Conservation (phyloP, 805 yeast species). For the Sugiyamaella valdiviana region DNA sequence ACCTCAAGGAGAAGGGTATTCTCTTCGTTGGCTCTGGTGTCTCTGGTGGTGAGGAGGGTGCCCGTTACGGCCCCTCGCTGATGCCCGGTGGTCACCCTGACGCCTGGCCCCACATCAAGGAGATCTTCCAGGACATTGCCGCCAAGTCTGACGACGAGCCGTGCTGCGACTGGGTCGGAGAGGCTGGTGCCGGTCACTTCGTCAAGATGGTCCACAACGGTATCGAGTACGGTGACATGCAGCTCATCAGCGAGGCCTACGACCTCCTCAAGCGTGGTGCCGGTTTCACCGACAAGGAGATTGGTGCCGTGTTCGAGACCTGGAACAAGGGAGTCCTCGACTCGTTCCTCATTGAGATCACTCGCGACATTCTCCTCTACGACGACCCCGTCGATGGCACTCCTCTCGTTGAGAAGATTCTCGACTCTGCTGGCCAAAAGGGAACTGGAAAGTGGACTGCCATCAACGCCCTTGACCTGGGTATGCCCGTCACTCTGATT, state of each 20-base stretch:
- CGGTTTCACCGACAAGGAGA: slow-evolving; percentile 83
- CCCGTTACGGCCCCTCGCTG: slow-evolving; percentile 96
- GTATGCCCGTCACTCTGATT: slow-evolving; percentile 96
- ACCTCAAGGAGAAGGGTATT: slow-evolving; percentile 80
- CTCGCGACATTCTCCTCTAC: slow-evolving; percentile 87
- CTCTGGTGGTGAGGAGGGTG: slow-evolving; percentile 99
- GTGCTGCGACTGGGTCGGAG: slow-evolving; percentile 99
- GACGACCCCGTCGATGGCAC: slow-evolving; percentile 77
- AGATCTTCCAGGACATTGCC: slow-evolving; percentile 89
- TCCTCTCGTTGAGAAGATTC: slow-evolving; percentile 92
- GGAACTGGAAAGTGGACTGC: slow-evolving; percentile 99
- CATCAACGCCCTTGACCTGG: slow-evolving; percentile 92
- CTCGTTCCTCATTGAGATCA: slow-evolving; percentile 94
- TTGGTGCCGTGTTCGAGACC: slow-evolving; percentile 80
- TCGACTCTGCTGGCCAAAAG: slow-evolving; percentile 97
- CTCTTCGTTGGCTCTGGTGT: slow-evolving; percentile 98
- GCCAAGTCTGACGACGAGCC: slow-evolving; percentile 98
- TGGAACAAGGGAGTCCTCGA: slow-evolving; percentile 98
- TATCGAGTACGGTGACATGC: slow-evolving; percentile 99
- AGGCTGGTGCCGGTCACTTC: slow-evolving; percentile 97
- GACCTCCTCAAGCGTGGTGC: slow-evolving; percentile 93
- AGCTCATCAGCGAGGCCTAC: slow-evolving; percentile 95
- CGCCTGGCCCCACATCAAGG: slow-evolving; percentile 98
- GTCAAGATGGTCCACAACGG: slow-evolving; percentile 99
- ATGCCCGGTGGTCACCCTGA: slow-evolving; percentile 99